These are phyloP conservation scores for Pyricularia grisea DNA, from an alignment of 2,329 filamentous ascomycete genomes.

Conservation along the genomic window DNA sequence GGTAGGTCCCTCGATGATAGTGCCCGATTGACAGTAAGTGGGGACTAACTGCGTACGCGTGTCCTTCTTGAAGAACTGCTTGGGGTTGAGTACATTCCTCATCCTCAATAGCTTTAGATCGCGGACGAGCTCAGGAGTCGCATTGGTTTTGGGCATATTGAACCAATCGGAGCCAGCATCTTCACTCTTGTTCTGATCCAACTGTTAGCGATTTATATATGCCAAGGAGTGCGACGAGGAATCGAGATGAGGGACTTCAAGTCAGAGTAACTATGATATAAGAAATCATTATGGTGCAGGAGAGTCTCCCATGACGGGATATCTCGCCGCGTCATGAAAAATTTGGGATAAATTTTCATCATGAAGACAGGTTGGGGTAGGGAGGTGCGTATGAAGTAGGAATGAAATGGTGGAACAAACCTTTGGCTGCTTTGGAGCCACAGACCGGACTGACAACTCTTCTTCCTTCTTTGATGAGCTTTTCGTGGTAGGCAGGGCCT, in stretches of 20 bases:
- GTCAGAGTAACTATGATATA: constrained; percentile 68
- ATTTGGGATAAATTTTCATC: constrained; percentile 69
- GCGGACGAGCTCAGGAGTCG: constrained; percentile 70
- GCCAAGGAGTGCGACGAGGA: constrained; percentile 6
- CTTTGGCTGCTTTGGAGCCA: constrained; percentile 18
- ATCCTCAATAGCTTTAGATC: constrained; percentile 86
- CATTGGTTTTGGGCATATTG: constrained; percentile 71
- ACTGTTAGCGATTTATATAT: constrained; percentile 13
- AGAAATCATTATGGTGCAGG: constrained; percentile 53
- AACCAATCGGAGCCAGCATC: constrained; percentile 81
- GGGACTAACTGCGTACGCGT: constrained; percentile 60
- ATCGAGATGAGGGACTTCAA: constrained; percentile 20
- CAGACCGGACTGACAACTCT: constrained; percentile 17
- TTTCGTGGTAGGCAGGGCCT: neutral
- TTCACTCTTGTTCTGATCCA: constrained; percentile 21
- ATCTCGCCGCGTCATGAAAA: constrained; percentile 63
- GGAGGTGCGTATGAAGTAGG: neutral
- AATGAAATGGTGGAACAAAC: constrained; percentile 13
- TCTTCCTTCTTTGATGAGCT: constrained; percentile 11
- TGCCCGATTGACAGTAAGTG: constrained; percentile 81
- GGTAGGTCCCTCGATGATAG: constrained; percentile 77
- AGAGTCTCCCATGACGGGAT: constrained; percentile 72
- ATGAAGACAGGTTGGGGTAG: constrained; percentile 29
- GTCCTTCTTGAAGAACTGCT: constrained; percentile 87
- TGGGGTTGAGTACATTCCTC: constrained; percentile 80